Base-by-base conservation (phyloP, 805 yeast genomes). In the Starmera quercuum region DNA sequence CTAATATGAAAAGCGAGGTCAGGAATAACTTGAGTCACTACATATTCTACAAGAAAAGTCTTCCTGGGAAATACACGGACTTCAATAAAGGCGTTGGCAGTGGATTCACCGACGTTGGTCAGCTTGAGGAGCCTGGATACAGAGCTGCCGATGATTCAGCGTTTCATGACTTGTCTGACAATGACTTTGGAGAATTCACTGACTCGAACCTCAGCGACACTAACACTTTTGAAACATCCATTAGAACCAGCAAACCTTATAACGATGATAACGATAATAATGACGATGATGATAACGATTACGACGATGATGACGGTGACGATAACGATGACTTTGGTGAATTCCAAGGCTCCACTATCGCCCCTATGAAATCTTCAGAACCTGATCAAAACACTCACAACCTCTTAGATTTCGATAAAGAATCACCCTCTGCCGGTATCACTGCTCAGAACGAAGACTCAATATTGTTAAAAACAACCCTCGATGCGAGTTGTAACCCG, bases 241-340 rank as follows among this genome's bases (percentile, higher is more conserved):
- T 6, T 11, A 20, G n/a, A 20, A 20, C n/a, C 15, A 5, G 13
- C 12, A n/a, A 12, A 37, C 14, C n/a, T 22, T 22, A 31, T 28
- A 13, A 14, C 7, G 29, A 30, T 7, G 41, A 36, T 30, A 49
- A 37, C 17, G 44, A 44, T 25, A 45, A 41, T 34, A 45, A 39
- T 15, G 12, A 25, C 36, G 24, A 30, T 20, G 45, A 41, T 20
- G 12, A 25, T 35, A 25, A 30, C 18, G 45, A 41, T 20, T 40
- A 35, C 10, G 46, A 37, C 10, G 37, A 37, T 12, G 45, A 34
- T 17, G 42, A 42, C 30, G 55, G 53, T 11, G 54, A 47, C 12
- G 53, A 52, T 7, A 59, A 55, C 29, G 61, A 59, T 39, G 61
- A 53, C 15, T 57, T 56, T 41, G 64, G 68, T 28, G 60, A 60